Conservation (phyloP, 1,284 basidiomycete species). For the Microstroma glucosiphilum region DNA sequence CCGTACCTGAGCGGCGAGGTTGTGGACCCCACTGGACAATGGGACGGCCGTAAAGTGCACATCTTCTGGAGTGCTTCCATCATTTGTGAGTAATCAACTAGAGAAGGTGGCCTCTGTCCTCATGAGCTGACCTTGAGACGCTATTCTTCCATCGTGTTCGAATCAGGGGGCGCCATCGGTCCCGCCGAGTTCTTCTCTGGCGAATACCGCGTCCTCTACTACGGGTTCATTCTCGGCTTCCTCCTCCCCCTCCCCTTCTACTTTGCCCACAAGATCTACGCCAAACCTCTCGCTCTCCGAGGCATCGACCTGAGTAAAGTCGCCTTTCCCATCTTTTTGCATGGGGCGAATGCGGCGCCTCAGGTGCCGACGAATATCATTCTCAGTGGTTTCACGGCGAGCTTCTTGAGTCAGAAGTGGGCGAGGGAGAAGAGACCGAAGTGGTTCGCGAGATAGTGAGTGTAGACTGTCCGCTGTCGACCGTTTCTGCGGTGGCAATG, state of each 20-base stretch:
- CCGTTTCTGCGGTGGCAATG: too few relatives aligned
- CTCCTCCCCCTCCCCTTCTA: constrained; percentile 47
- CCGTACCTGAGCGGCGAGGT: constrained; percentile 51
- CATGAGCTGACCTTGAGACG: too few relatives aligned
- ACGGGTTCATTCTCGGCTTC: constrained; percentile 54
- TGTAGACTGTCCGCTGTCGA: too few relatives aligned
- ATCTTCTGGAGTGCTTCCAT: constrained; percentile 53
- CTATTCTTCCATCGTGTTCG: too few relatives aligned
- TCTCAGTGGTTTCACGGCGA: constrained; percentile 52
- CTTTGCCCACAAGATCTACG: background rate
- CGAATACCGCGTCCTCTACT: constrained; percentile 51
- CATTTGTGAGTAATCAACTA: constrained; percentile 34
- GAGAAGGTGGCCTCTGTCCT: too few relatives aligned
- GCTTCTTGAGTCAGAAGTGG: constrained; percentile 52
- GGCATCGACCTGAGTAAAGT: constrained; percentile 38
- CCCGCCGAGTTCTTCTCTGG: constrained; percentile 55
- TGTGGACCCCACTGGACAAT: constrained; percentile 54
- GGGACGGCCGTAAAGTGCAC: constrained; percentile 49
- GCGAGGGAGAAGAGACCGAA: constrained; percentile 45
- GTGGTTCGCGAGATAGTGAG: constrained; percentile 37
- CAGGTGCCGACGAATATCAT: constrained; percentile 56
- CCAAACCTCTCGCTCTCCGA: background rate
- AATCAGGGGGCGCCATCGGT: constrained; percentile 51
- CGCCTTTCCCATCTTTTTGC: constrained; percentile 55
- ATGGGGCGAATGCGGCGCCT: constrained; percentile 50